Conservation (phyloP, 176 grass and related monocot species). For the Carex littledalei region DNA sequence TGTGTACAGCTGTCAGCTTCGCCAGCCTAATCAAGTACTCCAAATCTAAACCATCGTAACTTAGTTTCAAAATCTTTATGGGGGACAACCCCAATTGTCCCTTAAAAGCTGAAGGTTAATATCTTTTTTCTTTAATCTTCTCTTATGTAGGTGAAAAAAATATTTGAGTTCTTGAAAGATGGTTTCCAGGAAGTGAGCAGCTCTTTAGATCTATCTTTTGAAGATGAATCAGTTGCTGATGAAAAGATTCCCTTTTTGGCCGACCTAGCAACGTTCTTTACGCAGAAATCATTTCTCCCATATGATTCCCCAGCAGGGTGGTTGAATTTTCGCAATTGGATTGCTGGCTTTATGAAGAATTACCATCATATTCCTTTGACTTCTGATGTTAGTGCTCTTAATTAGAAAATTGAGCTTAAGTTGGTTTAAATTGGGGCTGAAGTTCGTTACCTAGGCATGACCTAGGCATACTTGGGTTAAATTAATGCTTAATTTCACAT, state of each 20-base stretch:
- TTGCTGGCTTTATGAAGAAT: slow-evolving; percentile 97
- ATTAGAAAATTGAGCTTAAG: background rate
- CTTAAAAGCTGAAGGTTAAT: background rate
- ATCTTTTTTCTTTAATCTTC: slow-evolving; percentile 21
- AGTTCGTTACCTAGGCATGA: background rate
- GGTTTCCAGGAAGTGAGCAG: slow-evolving; percentile 94
- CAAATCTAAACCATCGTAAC: background rate
- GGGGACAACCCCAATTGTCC: background rate
- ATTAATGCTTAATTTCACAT: background rate
- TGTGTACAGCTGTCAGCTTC: slow-evolving; percentile 96
- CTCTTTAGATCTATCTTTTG: slow-evolving; percentile 89
- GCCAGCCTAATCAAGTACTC: slow-evolving; percentile 86
- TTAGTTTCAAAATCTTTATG: background rate
- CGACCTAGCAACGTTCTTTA: slow-evolving; percentile 78
- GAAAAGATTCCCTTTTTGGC: slow-evolving; percentile 98
- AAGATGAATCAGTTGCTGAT: slow-evolving; percentile 91
- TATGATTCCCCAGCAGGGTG: slow-evolving; percentile 89
- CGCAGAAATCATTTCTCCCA: slow-evolving; percentile 69
- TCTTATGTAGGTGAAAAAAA: slow-evolving; percentile 76
- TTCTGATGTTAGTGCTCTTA: slow-evolving; percentile 57
- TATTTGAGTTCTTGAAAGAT: slow-evolving; percentile 92
- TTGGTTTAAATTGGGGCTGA: slow-evolving; percentile 1
- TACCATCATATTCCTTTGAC: slow-evolving; percentile 87
- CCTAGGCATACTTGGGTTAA: background rate
- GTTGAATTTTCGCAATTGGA: slow-evolving; percentile 68